These are phyloP conservation scores for Neurospora cerealis DNA, from an alignment of 495 filamentous ascomycete genomes.

Conservation along the genomic window DNA sequence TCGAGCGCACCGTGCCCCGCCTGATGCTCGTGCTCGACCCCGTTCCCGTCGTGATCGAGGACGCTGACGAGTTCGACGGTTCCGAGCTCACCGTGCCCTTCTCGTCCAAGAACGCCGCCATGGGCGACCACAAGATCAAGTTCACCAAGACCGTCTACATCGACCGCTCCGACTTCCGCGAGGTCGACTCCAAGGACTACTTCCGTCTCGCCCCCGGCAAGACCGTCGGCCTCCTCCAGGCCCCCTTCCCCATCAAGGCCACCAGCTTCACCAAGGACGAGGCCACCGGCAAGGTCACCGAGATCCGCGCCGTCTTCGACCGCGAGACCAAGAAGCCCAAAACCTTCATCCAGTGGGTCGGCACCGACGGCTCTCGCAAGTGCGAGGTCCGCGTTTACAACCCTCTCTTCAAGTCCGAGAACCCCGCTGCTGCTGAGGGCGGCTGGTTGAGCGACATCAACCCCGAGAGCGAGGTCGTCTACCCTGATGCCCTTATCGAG, in stretches of 20 bases:
- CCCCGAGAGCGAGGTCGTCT: slow-evolving; percentile 71
- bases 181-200: slow-evolving; percentile 73
- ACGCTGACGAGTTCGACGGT: slow-evolving; percentile 56
- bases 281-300: slow-evolving; percentile 54
- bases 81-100: slow-evolving; percentile 53
- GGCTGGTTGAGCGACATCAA: slow-evolving; percentile 82
- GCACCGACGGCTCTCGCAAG: slow-evolving; percentile 50
- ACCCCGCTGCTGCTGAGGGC: slow-evolving; percentile 59
- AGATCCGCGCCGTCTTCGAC: slow-evolving; percentile 57
- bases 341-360: slow-evolving; percentile 87
- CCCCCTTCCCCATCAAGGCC: slow-evolving; percentile 72
- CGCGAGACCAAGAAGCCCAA: slow-evolving; percentile 73
- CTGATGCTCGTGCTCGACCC: slow-evolving; percentile 83
- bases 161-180: slow-evolving; percentile 84
- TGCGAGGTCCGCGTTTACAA: slow-evolving; percentile 78
- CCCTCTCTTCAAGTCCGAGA: slow-evolving; percentile 74
- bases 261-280: slow-evolving; percentile 65
- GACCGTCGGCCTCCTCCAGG: slow-evolving; percentile 76
- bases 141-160: slow-evolving; percentile 87
- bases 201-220: slow-evolving; percentile 92
- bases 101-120: slow-evolving; percentile 58
- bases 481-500: slow-evolving; percentile 71
- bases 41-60: slow-evolving; percentile 66
- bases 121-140: slow-evolving; percentile 53
- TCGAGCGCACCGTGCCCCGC: slow-evolving; percentile 75